These are phyloP conservation scores for Amanita inopinata DNA, from an alignment of 768 basidiomycete species.

Conservation along the genomic window DNA sequence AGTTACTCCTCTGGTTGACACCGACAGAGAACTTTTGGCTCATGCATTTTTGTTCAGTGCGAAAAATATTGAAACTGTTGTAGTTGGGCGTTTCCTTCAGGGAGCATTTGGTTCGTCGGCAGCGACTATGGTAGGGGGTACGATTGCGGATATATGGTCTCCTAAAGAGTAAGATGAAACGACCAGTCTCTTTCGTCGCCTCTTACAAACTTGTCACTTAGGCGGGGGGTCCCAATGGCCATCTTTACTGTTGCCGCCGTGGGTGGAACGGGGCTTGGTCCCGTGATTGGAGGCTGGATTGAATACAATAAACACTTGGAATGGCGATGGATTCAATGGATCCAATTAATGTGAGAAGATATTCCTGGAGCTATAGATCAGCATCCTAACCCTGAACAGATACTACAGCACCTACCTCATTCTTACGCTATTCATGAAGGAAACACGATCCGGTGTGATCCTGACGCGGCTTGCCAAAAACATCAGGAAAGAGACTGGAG, in stretches of 20 bases:
- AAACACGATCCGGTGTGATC: conserved; percentile 67
- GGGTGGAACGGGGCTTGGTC: conserved; percentile 53
- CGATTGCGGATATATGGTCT: conserved; percentile 60
- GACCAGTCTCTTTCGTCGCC: background rate
- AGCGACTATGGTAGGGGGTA: conserved; percentile 68
- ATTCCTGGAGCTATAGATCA: conserved; percentile 1
- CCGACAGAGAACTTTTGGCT: background rate
- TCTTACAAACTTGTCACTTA: conserved; percentile 17
- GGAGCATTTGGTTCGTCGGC: conserved; percentile 63
- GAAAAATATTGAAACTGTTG: conserved; percentile 52
- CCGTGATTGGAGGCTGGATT: conserved; percentile 56
- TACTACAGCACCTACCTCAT: conserved; percentile 20
- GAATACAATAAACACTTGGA: conserved; percentile 45
- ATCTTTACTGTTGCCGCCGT: conserved; percentile 56
- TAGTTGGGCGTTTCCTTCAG: conserved; percentile 53
- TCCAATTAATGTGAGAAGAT: conserved; percentile 49
- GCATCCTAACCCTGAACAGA: background rate
- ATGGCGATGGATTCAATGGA: conserved; percentile 86
- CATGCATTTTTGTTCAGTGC: conserved; percentile 21
- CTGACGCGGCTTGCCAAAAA: conserved; percentile 54
- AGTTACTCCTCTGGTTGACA: conserved; percentile 11
- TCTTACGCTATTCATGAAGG: conserved; percentile 52
- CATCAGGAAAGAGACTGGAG: conserved; percentile 55
- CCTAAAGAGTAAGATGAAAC: conserved; percentile 44
- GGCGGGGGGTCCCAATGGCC: conserved; percentile 73